phyloP scores from a whole-genome alignment of 805 yeast genomes.

The Metschnikowia dekortorum region DNA sequence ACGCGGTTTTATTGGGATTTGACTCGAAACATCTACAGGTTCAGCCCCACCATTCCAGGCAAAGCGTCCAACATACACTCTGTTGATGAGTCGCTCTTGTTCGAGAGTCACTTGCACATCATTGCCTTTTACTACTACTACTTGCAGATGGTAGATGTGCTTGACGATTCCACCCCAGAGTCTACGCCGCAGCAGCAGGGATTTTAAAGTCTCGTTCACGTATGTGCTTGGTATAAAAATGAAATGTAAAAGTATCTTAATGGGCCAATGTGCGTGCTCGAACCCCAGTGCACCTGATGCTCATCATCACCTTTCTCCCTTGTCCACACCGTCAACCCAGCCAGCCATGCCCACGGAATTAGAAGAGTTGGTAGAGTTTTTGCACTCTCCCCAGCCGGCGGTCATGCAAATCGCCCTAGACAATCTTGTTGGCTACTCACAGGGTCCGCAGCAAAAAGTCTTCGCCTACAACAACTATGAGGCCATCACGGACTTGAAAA shows the following conservation, averaged over 20 bases:
- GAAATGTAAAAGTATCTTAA: background rate
- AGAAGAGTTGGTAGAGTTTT: slow-evolving; percentile 64
- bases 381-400: slow-evolving; percentile 76
- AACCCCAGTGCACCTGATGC: slow-evolving; percentile 1
- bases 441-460: slow-evolving; percentile 59
- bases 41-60: slow-evolving; percentile 28
- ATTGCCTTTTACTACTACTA: slow-evolving; percentile 43
- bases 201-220: background rate
- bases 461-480: slow-evolving; percentile 67
- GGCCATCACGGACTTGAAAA: slow-evolving; percentile 70
- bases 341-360: slow-evolving; percentile 40
- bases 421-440: slow-evolving; percentile 75
- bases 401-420: slow-evolving; percentile 82
- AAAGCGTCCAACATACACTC: slow-evolving; percentile 24
- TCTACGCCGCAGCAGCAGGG: background rate
- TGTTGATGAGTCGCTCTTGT: slow-evolving; percentile 28
- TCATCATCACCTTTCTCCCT: background rate
- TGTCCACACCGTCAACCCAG: background rate
- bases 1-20: slow-evolving; percentile 55
- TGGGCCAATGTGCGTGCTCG: background rate
- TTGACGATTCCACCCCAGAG: slow-evolving; percentile 5
- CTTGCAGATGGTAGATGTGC: slow-evolving; percentile 37
- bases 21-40: slow-evolving; percentile 52
- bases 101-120: slow-evolving; percentile 30
- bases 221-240: too few relatives aligned